Evolutionary conservation across 2,329 filamentous ascomycete species (phyloP).

Genomic region (Diplodia sapinea): DNA sequence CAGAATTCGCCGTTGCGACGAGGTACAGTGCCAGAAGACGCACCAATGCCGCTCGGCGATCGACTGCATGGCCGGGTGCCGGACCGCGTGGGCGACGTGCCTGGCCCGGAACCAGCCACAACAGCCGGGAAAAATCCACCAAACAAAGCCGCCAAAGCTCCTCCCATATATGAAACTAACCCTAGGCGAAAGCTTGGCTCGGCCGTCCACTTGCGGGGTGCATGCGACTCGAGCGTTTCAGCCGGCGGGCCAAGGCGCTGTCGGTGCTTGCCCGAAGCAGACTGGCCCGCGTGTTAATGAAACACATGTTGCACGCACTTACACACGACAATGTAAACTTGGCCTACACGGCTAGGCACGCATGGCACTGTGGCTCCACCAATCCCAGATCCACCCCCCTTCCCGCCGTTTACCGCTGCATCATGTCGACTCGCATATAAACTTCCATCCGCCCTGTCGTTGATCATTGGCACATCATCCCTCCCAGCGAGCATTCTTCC

Average conservation of each 20-base stretch:
- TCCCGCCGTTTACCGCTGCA: neutral
- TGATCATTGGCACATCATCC: slow-evolving; percentile 4
- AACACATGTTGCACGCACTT: neutral
- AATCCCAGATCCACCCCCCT: neutral
- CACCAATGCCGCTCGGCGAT: neutral
- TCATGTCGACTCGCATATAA: slow-evolving; percentile 8
- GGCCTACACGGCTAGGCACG: neutral
- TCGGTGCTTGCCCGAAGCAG: slow-evolving; percentile 5
- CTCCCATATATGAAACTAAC: slow-evolving; percentile 21
- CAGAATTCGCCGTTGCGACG: neutral
- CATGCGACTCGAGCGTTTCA: slow-evolving; percentile 20
- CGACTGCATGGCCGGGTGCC: neutral
- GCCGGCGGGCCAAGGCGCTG: neutral
- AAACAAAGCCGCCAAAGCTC: slow-evolving; percentile 18
- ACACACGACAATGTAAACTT: neutral
- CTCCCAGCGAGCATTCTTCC: slow-evolving; percentile 3
- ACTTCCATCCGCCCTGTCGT: neutral
- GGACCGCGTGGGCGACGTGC: neutral
- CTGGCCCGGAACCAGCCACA: too few species aligned
- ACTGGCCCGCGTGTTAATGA: slow-evolving; percentile 12
- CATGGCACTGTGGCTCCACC: neutral
- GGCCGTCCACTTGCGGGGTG: slow-evolving; percentile 2
- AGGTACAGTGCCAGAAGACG: too few species aligned
- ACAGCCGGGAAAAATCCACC: slow-evolving; percentile 9
- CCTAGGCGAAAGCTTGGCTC: slow-evolving; percentile 25